Conservation (phyloP, 2,329 filamentous ascomycete genomes). For the Furcasterigmium sp. region DNA sequence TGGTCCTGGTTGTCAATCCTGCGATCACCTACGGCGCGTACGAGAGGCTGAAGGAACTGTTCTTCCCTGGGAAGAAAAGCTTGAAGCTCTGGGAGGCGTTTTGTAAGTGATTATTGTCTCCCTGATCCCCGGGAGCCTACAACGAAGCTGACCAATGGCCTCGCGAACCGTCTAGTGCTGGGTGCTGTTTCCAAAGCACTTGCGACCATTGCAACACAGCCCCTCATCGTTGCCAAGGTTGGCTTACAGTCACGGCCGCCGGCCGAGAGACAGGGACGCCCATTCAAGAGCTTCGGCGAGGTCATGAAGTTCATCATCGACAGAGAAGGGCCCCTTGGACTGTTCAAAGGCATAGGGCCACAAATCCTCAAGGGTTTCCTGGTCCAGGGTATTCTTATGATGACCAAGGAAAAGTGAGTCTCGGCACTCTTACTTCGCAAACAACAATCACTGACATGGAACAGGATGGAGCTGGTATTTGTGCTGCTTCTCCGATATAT, state of each 20-base stretch:
- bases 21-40: conserved; percentile 98
- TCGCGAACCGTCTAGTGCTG: conserved; percentile 57
- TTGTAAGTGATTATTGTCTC: conserved; percentile 50
- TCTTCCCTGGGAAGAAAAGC: conserved; percentile 73
- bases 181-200: conserved; percentile 90
- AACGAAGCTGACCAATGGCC: too few species aligned
- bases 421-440: neutral
- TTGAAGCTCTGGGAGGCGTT: conserved; percentile 87
- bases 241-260: conserved; percentile 92
- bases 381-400: conserved; percentile 96
- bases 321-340: conserved; percentile 73
- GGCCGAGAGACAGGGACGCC: conserved; percentile 75
- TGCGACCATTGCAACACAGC: conserved; percentile 88
- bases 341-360: conserved; percentile 96
- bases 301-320: conserved; percentile 93
- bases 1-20: conserved; percentile 93
- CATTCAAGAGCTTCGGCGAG: conserved; percentile 88
- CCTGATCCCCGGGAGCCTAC: neutral
- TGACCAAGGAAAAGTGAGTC: conserved; percentile 88
- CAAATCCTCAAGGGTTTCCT: conserved; percentile 90
- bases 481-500: conserved; percentile 81
- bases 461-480: conserved; percentile 81
- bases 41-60: conserved; percentile 71
- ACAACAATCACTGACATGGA: conserved; percentile 8
- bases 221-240: conserved; percentile 95